These are phyloP conservation scores for Porogramme epimiltina DNA, from an alignment of 1,284 basidiomycete genomes.

Conservation along the genomic window DNA sequence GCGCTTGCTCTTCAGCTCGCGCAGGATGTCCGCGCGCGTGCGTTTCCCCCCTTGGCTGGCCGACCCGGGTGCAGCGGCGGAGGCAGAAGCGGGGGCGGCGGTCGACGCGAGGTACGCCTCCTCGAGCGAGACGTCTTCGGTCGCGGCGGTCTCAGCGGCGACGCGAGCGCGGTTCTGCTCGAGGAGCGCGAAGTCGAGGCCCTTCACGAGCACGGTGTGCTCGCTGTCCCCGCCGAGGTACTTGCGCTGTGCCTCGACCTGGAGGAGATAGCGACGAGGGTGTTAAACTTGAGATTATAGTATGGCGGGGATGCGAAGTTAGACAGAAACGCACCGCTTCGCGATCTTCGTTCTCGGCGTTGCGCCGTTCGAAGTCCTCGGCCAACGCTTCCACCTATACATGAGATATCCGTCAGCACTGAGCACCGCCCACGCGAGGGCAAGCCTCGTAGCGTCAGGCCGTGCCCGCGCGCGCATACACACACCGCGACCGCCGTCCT, in stretches of 20 bases:
- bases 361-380: conserved; percentile 76
- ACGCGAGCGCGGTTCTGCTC: conserved; percentile 79
- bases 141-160: conserved; percentile 50
- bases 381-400: conserved; percentile 75
- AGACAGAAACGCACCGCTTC: conserved; percentile 49
- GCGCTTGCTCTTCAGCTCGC: conserved; percentile 71
- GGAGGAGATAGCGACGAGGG: neutral
- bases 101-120: conserved; percentile 56
- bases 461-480: too few species aligned
- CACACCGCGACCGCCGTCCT: neutral
- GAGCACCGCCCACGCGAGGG: too few species aligned
- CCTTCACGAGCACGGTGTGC: conserved; percentile 86
- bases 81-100: conserved; percentile 21
- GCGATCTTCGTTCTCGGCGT: conserved; percentile 54
- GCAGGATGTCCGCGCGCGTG: conserved; percentile 72
- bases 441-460: too few species aligned
- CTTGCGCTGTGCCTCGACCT: conserved; percentile 77
- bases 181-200: conserved; percentile 86
- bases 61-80: neutral
- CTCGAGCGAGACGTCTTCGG: conserved; percentile 81
- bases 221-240: conserved; percentile 89
- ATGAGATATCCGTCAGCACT: too few species aligned
- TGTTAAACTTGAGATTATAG: neutral
- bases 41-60: conserved; percentile 50
- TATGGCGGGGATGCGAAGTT: neutral